Evolutionary conservation across 257 asterid genomes (phyloP), one percentile per base, ranked within the genome.

Genomic region (Striga asiatica): DNA sequence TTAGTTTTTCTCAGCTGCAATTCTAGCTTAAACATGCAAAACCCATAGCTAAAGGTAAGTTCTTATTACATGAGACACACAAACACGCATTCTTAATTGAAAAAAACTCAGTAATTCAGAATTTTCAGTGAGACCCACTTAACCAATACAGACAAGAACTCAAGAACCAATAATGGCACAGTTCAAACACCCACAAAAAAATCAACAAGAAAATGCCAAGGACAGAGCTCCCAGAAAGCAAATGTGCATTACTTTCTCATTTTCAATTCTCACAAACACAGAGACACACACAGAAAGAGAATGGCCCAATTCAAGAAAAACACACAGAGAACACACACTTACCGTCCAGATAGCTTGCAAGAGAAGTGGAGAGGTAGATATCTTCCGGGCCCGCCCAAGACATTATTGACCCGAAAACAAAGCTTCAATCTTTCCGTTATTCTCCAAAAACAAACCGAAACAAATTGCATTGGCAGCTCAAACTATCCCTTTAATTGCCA

Each of bases 311-410:
- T 29, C 39, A 2, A 48, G n/a, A 35, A 35, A 16, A 18, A 39
- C 20, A 41, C 4, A 16, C 0, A 4, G n/a, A n/a, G n/a, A n/a
- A n/a, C n/a, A n/a, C n/a, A n/a, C n/a, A n/a, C 92, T 79, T 71
- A 89, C 97, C 85, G 74, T 89, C 97, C 39, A 89, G 97, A 74
- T 89, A 89, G 67, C 93, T 81, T 54, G 97, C 97, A 66, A 89
- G 97, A 70, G 97, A 89, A 47, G 97, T 89, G 41, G 97, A 89
- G 34, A 83, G 95, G 72, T 77, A 74, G 54, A 85, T 74, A 69
- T 89, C 97, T 62, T 83, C 97, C 51, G 97, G 89, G 25, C 91
- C 83, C 27, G 94, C 94, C 95, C 95, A 89, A 74, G 95, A 85
- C 97, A 85, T 89, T 62, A 79, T 47, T 61, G 76, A 66, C 48